These are phyloP conservation scores for Ceratobasidium sp. DNA, from an alignment of 1,284 basidiomycete genomes.

Conservation along the genomic window DNA sequence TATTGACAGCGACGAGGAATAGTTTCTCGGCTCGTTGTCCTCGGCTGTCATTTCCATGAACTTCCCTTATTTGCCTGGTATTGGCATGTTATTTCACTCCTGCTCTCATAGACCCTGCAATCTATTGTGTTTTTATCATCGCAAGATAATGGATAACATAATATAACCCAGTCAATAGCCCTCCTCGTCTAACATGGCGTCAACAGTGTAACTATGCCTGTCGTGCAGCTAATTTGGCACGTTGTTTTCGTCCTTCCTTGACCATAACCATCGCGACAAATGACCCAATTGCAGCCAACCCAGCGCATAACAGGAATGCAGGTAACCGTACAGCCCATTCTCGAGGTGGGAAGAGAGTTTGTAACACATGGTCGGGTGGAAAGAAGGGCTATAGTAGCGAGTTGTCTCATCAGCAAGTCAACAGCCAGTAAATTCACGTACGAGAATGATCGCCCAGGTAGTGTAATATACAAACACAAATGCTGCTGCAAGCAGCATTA, in stretches of 20 bases:
- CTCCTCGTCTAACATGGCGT: too few species aligned
- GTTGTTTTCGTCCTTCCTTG: conserved; percentile 76
- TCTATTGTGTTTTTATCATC: conserved; percentile 17
- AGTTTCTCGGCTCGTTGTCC: background rate
- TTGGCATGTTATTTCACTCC: background rate
- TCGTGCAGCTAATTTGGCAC: conserved; percentile 50
- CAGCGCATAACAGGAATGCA: conserved; percentile 83
- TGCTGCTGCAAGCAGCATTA: conserved; percentile 83
- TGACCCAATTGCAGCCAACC: conserved; percentile 79
- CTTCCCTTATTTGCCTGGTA: background rate
- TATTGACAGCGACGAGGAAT: conserved; percentile 48
- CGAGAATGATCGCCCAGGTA: conserved; percentile 88
- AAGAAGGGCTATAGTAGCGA: conserved; percentile 81
- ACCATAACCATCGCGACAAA: conserved; percentile 84
- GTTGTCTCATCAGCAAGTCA: conserved; percentile 33
- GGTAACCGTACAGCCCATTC: conserved; percentile 94
- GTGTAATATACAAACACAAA: conserved; percentile 92
- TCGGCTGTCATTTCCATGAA: background rate
- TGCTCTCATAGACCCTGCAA: conserved; percentile 39
- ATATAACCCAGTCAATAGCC: too few species aligned
- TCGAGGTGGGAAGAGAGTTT: conserved; percentile 83
- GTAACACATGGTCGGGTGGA: conserved; percentile 77
- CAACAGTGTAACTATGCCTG: conserved; percentile 16
- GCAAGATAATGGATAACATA: conserved; percentile 8
- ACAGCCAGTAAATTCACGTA: conserved; percentile 60